Conservation (phyloP, 306 rosid genomes). For the Argentina anserina region DNA sequence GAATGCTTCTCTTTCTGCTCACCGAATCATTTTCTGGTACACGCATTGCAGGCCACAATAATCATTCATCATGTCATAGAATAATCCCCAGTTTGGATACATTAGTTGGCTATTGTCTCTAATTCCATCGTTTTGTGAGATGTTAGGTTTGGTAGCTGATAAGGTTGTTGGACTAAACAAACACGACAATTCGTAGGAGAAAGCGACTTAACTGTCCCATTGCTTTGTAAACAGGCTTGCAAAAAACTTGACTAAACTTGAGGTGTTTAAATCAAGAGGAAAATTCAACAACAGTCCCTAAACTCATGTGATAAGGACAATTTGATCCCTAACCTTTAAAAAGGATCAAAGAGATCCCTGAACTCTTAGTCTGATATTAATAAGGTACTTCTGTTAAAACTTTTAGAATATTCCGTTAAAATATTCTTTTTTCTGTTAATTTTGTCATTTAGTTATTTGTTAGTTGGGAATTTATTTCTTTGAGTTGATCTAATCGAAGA, state of each 20-base stretch:
- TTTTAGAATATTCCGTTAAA: too few species aligned
- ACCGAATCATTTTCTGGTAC: background rate
- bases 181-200: background rate
- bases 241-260: background rate
- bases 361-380: too few species aligned
- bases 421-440: too few species aligned
- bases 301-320: too few species aligned
- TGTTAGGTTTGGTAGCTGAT: background rate
- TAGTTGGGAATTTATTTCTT: too few species aligned
- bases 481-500: too few species aligned
- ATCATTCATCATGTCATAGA: background rate
- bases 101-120: background rate
- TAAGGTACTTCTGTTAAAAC: too few species aligned
- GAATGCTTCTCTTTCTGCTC: background rate
- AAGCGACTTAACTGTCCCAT: background rate
- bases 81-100: background rate
- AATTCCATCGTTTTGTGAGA: background rate
- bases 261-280: background rate
- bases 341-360: too few species aligned
- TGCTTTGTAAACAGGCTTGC: background rate
- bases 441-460: too few species aligned
- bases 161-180: background rate
- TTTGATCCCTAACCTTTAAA: too few species aligned
- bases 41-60: constrained; percentile 2
- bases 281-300: background rate